Evolutionary conservation across 129 eudicot species (phyloP), one percentile per base, ranked within the genome.

Genomic region (Sambucus nigra): DNA sequence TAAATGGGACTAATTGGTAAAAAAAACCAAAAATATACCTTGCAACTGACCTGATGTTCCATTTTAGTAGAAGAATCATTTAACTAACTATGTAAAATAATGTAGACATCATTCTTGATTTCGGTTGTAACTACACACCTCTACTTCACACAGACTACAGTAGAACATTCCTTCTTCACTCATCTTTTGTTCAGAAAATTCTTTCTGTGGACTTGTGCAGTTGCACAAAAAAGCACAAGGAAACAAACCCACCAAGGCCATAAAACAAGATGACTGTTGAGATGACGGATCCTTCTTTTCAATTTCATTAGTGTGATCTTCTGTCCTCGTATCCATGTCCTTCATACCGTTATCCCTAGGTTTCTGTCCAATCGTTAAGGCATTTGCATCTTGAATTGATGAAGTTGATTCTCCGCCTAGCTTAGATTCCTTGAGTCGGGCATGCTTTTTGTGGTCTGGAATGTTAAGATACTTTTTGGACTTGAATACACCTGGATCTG

Each of bases 111-210:
- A n/a, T n/a, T n/a, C n/a, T n/a, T n/a, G n/a, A n/a, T n/a, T n/a
- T n/a, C n/a, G n/a, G 82, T 96, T 92, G 82, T 82, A 86, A 75
- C 82, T 92, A 69, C 69, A 92, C 74, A 92, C 99, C 96, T 92
- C 99, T 42, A 86, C 99, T 82, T 92, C 96, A 77, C 99, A 92
- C 66, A 86, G 73, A 71, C 94, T 92, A 56, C 99, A 92, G 44
- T 82, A 92, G 46, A 86, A 92, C 99, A 92, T 92, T 69, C 99
- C 99, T 66, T 86, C 99, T 66, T 92, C 99, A 48, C 96, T 92
- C 24, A 60, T 51, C 9, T 79, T 95, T 54, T 74, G 75, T 23
- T 81, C 83, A 28, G 84, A 86, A 61, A 87, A 77, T 44, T 77
- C 82, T 18, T 92, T 77, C 18, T 61, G 69, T 24, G 74, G 56